Percentiles rank a stretch among this genome's conserved stretches.
Conservation (phyloP, 148 eudicot species). For the Heliosperma pusillum region DNA sequence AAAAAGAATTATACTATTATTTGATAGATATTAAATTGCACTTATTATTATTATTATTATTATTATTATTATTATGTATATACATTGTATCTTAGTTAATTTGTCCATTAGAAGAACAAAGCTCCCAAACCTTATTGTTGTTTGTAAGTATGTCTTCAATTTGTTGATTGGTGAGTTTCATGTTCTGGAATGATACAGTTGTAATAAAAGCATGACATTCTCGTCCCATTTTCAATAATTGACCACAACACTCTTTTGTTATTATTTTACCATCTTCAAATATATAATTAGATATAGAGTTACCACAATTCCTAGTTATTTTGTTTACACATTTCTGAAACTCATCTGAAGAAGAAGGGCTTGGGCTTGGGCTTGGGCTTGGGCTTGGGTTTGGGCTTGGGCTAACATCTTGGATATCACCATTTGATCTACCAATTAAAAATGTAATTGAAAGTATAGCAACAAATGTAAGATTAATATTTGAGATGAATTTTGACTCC, state of each 20-base stretch:
- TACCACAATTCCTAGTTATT: neutral
- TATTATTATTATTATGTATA: too few relatives aligned
- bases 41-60: too few relatives aligned
- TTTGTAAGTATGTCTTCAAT: neutral
- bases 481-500: neutral
- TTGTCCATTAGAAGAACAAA: neutral
- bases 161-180: neutral
- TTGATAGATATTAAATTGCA: too few relatives aligned
- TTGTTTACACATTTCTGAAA: constrained; percentile 2
- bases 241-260: neutral
- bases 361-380: constrained; percentile 8
- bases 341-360: neutral
- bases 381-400: too few relatives aligned
- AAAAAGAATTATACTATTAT: too few relatives aligned
- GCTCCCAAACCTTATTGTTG: constrained; percentile 7
- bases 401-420: too few relatives aligned
- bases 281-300: neutral
- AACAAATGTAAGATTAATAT: too few relatives aligned
- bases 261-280: neutral
- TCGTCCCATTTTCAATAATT: constrained; percentile 7
- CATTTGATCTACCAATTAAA: constrained; percentile 1
- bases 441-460: neutral
- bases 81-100: too few relatives aligned
- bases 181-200: neutral
- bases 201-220: constrained; percentile 11